These are phyloP conservation scores for Rhodamnia rubescens DNA, from an alignment of 345 rosid species.

Conservation along the genomic window DNA sequence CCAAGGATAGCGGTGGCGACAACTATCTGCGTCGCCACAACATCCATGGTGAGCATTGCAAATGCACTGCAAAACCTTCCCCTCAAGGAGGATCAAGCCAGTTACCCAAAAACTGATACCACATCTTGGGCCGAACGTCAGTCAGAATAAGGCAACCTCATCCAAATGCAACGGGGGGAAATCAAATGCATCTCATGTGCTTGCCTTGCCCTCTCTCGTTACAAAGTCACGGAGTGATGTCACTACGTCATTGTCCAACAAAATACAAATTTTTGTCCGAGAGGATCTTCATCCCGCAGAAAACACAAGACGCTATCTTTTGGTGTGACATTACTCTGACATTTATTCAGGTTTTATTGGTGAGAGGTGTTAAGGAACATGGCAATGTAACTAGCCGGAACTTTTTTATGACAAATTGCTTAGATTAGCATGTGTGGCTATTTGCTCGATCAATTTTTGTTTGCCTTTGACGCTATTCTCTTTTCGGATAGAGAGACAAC, in stretches of 20 bases:
- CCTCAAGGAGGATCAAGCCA: not conserved
- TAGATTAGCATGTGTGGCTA: not conserved
- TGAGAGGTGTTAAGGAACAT: not conserved
- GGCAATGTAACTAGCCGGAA: not conserved
- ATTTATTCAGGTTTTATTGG: not conserved
- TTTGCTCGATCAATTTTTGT: not conserved
- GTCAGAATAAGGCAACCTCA: not conserved
- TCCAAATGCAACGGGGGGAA: not conserved
- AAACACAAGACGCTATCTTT: not conserved
- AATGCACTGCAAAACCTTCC: not conserved
- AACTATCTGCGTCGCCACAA: not conserved
- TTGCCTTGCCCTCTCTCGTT: not conserved
- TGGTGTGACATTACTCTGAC: not conserved
- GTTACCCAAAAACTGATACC: not conserved
- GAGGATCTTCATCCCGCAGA: not conserved
- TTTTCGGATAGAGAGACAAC: not conserved
- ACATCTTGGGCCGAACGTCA: not conserved
- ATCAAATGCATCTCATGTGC: not conserved
- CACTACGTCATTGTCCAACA: not conserved
- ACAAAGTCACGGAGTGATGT: not conserved
- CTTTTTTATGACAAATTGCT: not conserved
- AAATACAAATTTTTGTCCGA: not conserved
- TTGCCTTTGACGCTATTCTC: not conserved
- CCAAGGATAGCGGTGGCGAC: not conserved
- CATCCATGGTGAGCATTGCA: not conserved